Percentiles rank a stretch among this genome's conserved stretches.
phyloP scores from a whole-genome alignment of 192 early-diverging fungal species.

The Umbelopsis vinacea region DNA sequence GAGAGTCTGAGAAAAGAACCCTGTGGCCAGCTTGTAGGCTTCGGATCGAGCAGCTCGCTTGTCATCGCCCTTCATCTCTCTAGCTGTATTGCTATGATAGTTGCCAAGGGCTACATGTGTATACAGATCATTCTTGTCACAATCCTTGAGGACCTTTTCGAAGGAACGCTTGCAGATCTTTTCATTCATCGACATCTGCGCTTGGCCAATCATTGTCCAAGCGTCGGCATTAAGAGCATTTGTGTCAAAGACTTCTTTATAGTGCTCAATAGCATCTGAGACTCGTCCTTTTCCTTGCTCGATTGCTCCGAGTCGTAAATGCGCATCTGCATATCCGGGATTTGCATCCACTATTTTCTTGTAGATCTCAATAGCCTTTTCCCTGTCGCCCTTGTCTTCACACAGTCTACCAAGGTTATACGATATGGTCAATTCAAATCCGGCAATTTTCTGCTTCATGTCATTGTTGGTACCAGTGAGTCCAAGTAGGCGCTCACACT shows the following conservation, averaged over 20 bases:
- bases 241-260: constrained; percentile 63
- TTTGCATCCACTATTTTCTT: constrained; percentile 60
- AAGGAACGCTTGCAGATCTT: constrained; percentile 72
- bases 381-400: constrained; percentile 58
- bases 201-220: constrained; percentile 75
- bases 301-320: constrained; percentile 78
- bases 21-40: constrained; percentile 70
- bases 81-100: constrained; percentile 70
- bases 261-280: constrained; percentile 63
- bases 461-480: constrained; percentile 35
- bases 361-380: constrained; percentile 71
- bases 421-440: constrained; percentile 55
- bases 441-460: constrained; percentile 22
- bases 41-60: constrained; percentile 37
- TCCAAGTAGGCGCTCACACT: constrained; percentile 31
- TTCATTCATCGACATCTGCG: constrained; percentile 63
- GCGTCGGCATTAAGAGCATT: constrained; percentile 66
- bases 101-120: constrained; percentile 84
- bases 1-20: constrained; percentile 82
- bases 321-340: constrained; percentile 78
- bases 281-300: constrained; percentile 54
- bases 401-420: constrained; percentile 83
- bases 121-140: constrained; percentile 79
- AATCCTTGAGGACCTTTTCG: constrained; percentile 77
- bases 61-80: constrained; percentile 50